phyloP scores from a whole-genome alignment of 2,329 filamentous ascomycete species.

The Aciculosporium take region DNA sequence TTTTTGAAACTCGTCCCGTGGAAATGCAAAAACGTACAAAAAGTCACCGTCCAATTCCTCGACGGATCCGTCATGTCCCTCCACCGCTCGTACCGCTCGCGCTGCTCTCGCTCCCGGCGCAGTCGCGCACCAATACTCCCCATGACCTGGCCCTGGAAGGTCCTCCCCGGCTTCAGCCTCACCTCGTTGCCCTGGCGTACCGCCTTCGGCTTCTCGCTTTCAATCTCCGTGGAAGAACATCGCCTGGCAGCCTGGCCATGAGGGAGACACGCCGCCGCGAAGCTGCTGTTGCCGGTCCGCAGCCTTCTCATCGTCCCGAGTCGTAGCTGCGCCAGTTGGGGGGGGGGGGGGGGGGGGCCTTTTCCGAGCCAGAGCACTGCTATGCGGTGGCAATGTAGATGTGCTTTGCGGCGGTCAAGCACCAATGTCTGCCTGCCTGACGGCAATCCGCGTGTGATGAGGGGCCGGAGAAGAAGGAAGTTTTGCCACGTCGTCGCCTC shows the following conservation, averaged over 20 bases:
- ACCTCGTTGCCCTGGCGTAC: constrained; percentile 21
- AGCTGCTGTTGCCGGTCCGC: constrained; percentile 10
- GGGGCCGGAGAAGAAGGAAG: not conserved
- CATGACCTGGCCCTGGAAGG: constrained; percentile 46
- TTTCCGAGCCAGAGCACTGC: constrained; percentile 1
- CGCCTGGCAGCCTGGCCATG: constrained; percentile 11
- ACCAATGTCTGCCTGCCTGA: constrained; percentile 1
- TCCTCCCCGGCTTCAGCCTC: constrained; percentile 23
- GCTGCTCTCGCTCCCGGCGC: constrained; percentile 38
- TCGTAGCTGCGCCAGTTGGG: constrained; percentile 21
- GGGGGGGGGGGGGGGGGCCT: too few relatives aligned
- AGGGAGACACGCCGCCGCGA: constrained; percentile 9
- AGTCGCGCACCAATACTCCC: constrained; percentile 42
- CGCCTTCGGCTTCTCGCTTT: constrained; percentile 20
- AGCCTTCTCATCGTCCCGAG: constrained; percentile 17
- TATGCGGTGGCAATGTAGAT: not conserved
- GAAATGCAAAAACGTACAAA: constrained; percentile 27
- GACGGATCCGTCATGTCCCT: constrained; percentile 24
- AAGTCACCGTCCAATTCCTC: constrained; percentile 38
- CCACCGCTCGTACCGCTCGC: constrained; percentile 33
- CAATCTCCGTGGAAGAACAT: constrained; percentile 22
- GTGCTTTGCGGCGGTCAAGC: not conserved
- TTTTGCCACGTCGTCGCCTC: not conserved
- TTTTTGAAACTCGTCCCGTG: not conserved
- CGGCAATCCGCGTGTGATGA: not conserved